Evolutionary conservation across 192 early-diverging fungal species (phyloP).

Genomic region (Backusella mclennaniae): DNA sequence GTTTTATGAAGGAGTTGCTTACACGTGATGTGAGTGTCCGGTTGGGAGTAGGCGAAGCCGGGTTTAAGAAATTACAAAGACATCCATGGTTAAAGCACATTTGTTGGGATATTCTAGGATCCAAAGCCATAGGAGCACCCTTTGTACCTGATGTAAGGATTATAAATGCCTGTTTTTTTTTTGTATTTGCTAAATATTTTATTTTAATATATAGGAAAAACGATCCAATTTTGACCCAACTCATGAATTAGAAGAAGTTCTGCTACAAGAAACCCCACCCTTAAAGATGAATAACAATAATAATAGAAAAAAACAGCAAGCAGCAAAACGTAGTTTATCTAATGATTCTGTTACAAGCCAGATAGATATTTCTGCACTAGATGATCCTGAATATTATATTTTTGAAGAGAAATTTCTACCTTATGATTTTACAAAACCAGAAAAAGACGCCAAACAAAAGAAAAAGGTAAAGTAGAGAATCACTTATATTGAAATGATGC

Average conservation of each 20-base stretch:
- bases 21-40: conserved; percentile 63
- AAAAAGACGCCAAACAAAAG: conserved; percentile 12
- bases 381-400: conserved; percentile 56
- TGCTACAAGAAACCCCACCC: conserved; percentile 91
- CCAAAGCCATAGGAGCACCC: conserved; percentile 68
- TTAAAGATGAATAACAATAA: conserved; percentile 72
- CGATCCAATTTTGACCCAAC: conserved; percentile 94
- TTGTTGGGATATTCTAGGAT: conserved; percentile 75
- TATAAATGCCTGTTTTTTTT: too few relatives aligned
- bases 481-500: background rate
- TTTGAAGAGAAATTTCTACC: conserved; percentile 82
- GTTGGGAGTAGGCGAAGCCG: conserved; percentile 77
- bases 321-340: conserved; percentile 25
- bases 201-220: conserved; percentile 54
- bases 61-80: conserved; percentile 61
- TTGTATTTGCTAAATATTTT: too few relatives aligned
- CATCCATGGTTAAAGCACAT: conserved; percentile 83
- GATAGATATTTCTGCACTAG: conserved; percentile 16
- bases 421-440: conserved; percentile 71
- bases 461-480: background rate
- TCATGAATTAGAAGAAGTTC: conserved; percentile 94
- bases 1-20: conserved; percentile 44
- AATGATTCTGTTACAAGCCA: conserved; percentile 32
- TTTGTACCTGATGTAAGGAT: conserved; percentile 81
- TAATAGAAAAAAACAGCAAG: conserved; percentile 34